A percentile compares a stretch with the other conserved stretches of the same genome.
Evolutionary conservation across 2,329 filamentous ascomycete species (phyloP).

Genomic region (Akanthomyces lecanii): DNA sequence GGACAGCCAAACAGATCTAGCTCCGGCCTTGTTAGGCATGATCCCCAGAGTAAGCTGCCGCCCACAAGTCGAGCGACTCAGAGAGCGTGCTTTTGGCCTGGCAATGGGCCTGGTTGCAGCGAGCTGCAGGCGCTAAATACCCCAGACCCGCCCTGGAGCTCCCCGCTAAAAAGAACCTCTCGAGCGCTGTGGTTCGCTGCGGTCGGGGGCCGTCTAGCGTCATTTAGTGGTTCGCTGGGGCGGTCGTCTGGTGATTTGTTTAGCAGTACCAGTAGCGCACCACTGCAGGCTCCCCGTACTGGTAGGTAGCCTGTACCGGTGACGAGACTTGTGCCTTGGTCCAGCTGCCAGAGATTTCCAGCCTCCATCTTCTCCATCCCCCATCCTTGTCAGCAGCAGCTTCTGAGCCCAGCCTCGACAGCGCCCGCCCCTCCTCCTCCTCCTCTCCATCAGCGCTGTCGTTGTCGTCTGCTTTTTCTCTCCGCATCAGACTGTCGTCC

Average conservation of each 20-base stretch:
- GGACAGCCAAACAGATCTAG: too few species aligned
- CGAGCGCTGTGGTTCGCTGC: conserved; percentile 1
- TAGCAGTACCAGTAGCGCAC: too few species aligned
- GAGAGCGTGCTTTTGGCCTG: too few species aligned
- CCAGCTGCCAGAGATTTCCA: background rate
- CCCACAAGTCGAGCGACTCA: too few species aligned
- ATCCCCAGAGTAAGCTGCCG: background rate
- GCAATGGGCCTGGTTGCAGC: background rate
- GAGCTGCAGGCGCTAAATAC: background rate
- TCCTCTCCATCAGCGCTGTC: background rate
- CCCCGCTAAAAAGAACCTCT: background rate
- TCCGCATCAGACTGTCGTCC: background rate
- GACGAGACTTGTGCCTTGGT: too few species aligned
- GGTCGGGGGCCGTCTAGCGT: background rate
- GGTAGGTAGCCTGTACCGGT: too few species aligned
- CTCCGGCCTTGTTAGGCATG: too few species aligned
- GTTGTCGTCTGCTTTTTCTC: background rate
- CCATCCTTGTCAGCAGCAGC: background rate
- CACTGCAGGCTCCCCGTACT: too few species aligned
- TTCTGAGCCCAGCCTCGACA: background rate
- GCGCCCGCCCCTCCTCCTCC: background rate
- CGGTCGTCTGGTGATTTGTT: background rate
- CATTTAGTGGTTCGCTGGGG: conserved; percentile 4
- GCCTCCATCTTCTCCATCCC: conserved; percentile 6
- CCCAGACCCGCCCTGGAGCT: conserved; percentile 3